A percentile compares a stretch with the other conserved stretches of the same genome.
Conservation (phyloP, 2,329 filamentous ascomycete species). For the Pseudogymnoascus sp. region DNA sequence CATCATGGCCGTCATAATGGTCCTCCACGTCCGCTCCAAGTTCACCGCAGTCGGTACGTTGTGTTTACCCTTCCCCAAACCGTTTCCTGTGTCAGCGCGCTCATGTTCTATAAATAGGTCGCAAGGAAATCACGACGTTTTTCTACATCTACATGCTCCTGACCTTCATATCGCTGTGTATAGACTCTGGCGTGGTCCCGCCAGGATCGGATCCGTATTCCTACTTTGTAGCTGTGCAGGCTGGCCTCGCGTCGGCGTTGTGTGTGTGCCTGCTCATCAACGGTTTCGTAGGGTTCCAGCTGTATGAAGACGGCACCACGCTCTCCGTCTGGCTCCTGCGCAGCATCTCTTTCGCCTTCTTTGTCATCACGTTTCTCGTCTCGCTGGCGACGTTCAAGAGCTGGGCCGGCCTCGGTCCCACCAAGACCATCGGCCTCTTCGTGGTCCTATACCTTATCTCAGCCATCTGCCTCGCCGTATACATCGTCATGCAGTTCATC, state of each 20-base stretch:
- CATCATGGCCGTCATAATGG: slow-evolving; percentile 93
- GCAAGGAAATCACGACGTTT: slow-evolving; percentile 70
- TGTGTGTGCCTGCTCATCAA: slow-evolving; percentile 90
- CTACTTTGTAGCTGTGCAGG: slow-evolving; percentile 85
- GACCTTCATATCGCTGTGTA: slow-evolving; percentile 76
- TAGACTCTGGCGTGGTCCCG: slow-evolving; percentile 88
- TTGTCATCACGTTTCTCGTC: slow-evolving; percentile 77
- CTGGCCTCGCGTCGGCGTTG: slow-evolving; percentile 74
- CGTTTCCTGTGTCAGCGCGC: background rate
- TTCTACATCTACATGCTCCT: slow-evolving; percentile 95
- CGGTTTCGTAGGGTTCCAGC: slow-evolving; percentile 94
- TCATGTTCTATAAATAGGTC: slow-evolving; percentile 34
- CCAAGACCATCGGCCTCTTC: slow-evolving; percentile 82
- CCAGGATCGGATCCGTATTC: slow-evolving; percentile 72
- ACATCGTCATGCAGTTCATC: slow-evolving; percentile 78
- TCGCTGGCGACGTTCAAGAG: slow-evolving; percentile 87
- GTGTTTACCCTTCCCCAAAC: background rate
- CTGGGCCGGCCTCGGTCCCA: slow-evolving; percentile 77
- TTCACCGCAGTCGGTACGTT: slow-evolving; percentile 89
- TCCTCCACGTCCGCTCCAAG: slow-evolving; percentile 91
- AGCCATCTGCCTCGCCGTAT: slow-evolving; percentile 76
- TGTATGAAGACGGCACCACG: slow-evolving; percentile 94
- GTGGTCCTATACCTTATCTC: slow-evolving; percentile 88
- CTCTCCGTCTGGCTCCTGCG: slow-evolving; percentile 90
- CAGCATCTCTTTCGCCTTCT: slow-evolving; percentile 68